Base-by-base conservation (phyloP, 176 grass and related monocot species). In the Eragrostis curvula region DNA sequence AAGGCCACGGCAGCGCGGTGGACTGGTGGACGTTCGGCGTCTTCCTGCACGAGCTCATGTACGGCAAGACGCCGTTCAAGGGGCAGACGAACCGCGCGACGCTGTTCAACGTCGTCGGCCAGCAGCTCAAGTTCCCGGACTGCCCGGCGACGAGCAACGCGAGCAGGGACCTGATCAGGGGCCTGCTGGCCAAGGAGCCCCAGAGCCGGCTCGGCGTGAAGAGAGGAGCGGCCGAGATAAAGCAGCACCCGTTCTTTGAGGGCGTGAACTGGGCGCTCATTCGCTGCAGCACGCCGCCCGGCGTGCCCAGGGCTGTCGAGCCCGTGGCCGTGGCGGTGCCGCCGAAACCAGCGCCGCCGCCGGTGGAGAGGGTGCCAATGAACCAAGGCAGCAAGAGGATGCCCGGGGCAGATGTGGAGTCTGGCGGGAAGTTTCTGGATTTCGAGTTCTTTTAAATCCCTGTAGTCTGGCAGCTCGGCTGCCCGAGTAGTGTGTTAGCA, bases 11-110 rank as follows among this genome's bases (percentile, higher is more conserved):
- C 67, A 93, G 91, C 51, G 91, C 87, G 52, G 91, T 93, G 71
- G 91, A 93, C 77, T 93, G 91, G 91, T 93, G 91, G 91, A 93
- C 91, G 25, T 90, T 93, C 51, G 91, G 91, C 11, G 39, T 93
- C n/a, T 93, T 93, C 67, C 73, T 93, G 72, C 91, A 93, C 43
- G 91, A 93, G 85, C 87, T 93, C 59, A 81, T 90, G 87, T 90
- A 87, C 74, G 87, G 91, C 66, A 90, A 60, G 91, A 93, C 91
- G 53, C 91, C 91, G 16, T 93, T 93, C 87, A 93, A 93, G 77
- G 91, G 91, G 58, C 82, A 86, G 58, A 89, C 87, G 12, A 93
- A 93, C 81, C 71, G 91, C 11, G 87, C 91, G 11, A 93, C 91
- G 48, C 79, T 93, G 36, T 93, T 93, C 87, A 93, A 93, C 82